Evolutionary conservation across 345 rosid genomes (phyloP).

Genomic region (Excoecaria agallocha): DNA sequence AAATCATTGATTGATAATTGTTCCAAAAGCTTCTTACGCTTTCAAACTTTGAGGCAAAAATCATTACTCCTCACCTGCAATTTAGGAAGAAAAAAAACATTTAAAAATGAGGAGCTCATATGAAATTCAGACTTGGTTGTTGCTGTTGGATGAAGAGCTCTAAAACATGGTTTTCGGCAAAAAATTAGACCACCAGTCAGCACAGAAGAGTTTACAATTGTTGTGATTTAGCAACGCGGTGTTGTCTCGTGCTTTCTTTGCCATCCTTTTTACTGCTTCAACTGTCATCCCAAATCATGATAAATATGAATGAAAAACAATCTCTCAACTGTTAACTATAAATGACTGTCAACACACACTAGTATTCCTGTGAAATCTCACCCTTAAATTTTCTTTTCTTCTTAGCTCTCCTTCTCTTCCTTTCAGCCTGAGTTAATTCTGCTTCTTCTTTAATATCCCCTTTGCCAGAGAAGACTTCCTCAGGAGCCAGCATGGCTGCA

Average conservation of each 20-base stretch:
- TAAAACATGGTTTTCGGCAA: background rate
- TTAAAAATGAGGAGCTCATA: too few species aligned
- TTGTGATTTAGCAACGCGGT: slow-evolving; percentile 17
- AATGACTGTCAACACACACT: background rate
- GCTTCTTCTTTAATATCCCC: slow-evolving; percentile 81
- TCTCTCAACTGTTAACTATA: background rate
- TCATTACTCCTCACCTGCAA: slow-evolving; percentile 42
- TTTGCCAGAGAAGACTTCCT: slow-evolving; percentile 82
- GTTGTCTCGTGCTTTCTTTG: slow-evolving; percentile 42
- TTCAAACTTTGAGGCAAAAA: background rate
- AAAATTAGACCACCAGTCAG: slow-evolving; percentile 6
- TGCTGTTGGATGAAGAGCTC: background rate
- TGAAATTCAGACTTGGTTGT: too few species aligned
- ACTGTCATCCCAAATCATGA: slow-evolving; percentile 38
- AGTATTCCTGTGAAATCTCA: slow-evolving; percentile 24
- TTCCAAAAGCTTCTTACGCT: background rate
- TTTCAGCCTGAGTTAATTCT: slow-evolving; percentile 76
- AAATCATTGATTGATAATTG: background rate
- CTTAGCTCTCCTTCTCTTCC: slow-evolving; percentile 95
- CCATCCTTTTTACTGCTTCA: slow-evolving; percentile 48
- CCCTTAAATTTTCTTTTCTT: slow-evolving; percentile 90
- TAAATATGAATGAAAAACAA: slow-evolving; percentile 6
- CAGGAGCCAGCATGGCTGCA: slow-evolving; percentile 98
- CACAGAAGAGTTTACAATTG: slow-evolving; percentile 38
- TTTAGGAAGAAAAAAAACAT: background rate